A percentile compares a stretch with the other conserved stretches of the same genome.
Evolutionary conservation across 2,329 filamentous ascomycete genomes (phyloP).

Genomic region (Cladosporium sp.): DNA sequence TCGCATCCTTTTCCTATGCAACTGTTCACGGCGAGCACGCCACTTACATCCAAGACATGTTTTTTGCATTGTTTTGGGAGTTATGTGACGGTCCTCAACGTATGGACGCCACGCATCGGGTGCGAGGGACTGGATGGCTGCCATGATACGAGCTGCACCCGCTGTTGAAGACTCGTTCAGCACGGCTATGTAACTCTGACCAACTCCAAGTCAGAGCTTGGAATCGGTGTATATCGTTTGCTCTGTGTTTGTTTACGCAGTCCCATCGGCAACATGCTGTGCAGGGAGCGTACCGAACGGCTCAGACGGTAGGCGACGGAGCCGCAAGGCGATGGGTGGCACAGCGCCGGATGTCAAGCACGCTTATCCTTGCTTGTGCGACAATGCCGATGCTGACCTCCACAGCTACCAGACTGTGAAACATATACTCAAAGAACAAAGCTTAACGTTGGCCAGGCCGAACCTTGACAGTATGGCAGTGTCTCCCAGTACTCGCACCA

Average conservation of each 20-base stretch:
- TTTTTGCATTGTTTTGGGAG: constrained; percentile 6
- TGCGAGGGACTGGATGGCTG: constrained; percentile 16
- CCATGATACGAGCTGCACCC: constrained; percentile 12
- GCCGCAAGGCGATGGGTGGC: constrained; percentile 17
- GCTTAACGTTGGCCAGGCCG: neutral
- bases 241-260: constrained; percentile 15
- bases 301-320: neutral
- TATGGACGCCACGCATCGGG: constrained; percentile 21
- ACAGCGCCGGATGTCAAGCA: constrained; percentile 16
- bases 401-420: neutral
- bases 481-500: neutral
- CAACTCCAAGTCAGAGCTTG: neutral
- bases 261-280: neutral
- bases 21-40: neutral
- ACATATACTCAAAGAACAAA: constrained; percentile 7
- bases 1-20: constrained; percentile 8
- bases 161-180: neutral
- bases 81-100: constrained; percentile 17
- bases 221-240: constrained; percentile 10
- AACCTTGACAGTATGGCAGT: neutral
- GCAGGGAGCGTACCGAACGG: constrained; percentile 11
- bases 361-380: constrained; percentile 13
- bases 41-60: constrained; percentile 1
- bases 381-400: neutral
- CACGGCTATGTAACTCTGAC: neutral